Evolutionary conservation across 1,139 yeast genomes (phyloP), one percentile per base, ranked within the genome.

Genomic region (Saccharomyces hybrid): DNA sequence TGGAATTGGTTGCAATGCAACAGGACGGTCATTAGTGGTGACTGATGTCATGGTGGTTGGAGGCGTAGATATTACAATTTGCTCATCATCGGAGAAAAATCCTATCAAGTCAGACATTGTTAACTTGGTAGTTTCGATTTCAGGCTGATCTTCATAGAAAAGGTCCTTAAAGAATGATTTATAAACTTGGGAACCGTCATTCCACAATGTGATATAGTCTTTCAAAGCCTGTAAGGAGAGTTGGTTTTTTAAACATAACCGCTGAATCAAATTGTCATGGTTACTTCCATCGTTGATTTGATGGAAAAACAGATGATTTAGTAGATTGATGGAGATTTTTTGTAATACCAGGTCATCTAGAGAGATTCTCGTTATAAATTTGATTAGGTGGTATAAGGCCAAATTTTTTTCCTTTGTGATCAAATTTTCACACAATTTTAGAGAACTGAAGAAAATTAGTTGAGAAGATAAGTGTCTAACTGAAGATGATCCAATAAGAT

Each of bases 331-430:
- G 16, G 72, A 68, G 7, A 68, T 56, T 25, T 61, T 63, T 50
- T 74, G 74, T 32, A 75, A 51, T 1, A 59, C 54, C 51, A 71
- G 53, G 53, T 68, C 70, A 32, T 60, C 66, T 25, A 55, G 47
- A 20, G 74, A 69, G 3, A 71, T 54, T 23, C 61, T 60, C 13
- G 63, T 58, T 7, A 69, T 55, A 51, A 71, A 71, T 52, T 71
- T 71, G 47, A 77, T 59, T 14, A 77, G 56, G 50, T 71, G 71
- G 52, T 69, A 70, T 5, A 75, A 55, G 1, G 77, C 78, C 57
- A 71, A 70, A 48, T 73, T 73, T 41, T 71, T 73, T 60, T 74
- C 73, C 4, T 69, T 61, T 13, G 61, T 46, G 42, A 75, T 63
- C 14, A 72, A 56, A 16, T 64, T 60, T 56, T 65, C 66, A 48